A percentile compares a stretch with the other conserved stretches of the same genome.
Evolutionary conservation across 495 filamentous ascomycete species (phyloP).

Genomic region (Penicillium flavigenum): DNA sequence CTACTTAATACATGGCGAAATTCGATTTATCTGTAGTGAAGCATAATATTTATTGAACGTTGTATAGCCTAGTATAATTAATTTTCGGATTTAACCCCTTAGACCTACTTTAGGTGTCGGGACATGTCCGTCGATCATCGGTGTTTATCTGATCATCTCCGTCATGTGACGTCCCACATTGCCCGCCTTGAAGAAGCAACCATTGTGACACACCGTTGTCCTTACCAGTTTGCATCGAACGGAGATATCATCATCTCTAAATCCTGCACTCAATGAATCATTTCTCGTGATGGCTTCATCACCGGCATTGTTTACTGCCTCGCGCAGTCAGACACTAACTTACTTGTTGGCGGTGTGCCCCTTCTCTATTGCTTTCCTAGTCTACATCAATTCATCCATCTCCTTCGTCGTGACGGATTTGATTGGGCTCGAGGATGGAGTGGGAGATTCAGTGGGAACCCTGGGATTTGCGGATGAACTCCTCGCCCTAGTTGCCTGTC

Average conservation of each 20-base stretch:
- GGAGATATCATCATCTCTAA: background rate
- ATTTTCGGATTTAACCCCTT: background rate
- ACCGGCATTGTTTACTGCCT: constrained; percentile 57
- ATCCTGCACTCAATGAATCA: constrained; percentile 17
- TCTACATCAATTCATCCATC: constrained; percentile 92
- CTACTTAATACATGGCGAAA: background rate
- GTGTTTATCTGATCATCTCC: constrained; percentile 30
- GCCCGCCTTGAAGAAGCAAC: constrained; percentile 9
- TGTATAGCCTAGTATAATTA: background rate
- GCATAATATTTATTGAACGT: background rate
- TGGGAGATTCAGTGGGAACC: constrained; percentile 89
- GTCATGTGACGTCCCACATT: constrained; percentile 22
- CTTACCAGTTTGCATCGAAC: background rate
- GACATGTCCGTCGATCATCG: background rate
- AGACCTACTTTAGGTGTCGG: background rate
- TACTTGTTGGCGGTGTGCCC: constrained; percentile 89
- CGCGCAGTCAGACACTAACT: constrained; percentile 69
- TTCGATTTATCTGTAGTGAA: background rate
- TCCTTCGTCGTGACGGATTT: constrained; percentile 94
- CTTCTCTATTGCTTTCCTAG: constrained; percentile 94
- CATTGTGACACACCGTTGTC: background rate
- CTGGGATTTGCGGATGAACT: constrained; percentile 95
- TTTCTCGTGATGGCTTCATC: constrained; percentile 34
- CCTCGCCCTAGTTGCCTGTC: constrained; percentile 86
- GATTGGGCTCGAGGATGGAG: constrained; percentile 69